Percentiles rank a stretch among this genome's conserved stretches.
Evolutionary conservation across 2,329 filamentous ascomycete species (phyloP).

Genomic region (Periconia digitata): DNA sequence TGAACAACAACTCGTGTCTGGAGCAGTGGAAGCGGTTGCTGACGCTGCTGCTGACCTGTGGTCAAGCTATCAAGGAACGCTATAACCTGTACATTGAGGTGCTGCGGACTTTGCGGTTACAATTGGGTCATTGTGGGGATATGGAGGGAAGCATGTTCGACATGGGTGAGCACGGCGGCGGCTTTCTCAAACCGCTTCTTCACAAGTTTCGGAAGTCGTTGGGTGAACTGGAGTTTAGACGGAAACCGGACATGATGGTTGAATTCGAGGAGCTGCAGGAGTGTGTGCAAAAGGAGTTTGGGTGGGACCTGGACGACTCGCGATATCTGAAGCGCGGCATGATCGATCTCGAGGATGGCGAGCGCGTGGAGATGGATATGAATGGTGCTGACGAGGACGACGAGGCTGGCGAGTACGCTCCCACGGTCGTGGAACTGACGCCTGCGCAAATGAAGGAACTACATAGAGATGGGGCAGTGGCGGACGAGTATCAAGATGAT

Average conservation of each 20-base stretch:
- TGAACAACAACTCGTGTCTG: conserved; percentile 67
- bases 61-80: conserved; percentile 51
- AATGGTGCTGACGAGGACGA: conserved; percentile 60
- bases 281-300: conserved; percentile 56
- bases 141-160: conserved; percentile 65
- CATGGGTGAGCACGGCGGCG: conserved; percentile 54
- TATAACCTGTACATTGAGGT: conserved; percentile 56
- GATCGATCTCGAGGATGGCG: conserved; percentile 64
- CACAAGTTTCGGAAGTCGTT: conserved; percentile 55
- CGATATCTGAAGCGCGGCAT: conserved; percentile 58
- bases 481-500: conserved; percentile 18
- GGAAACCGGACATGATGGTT: conserved; percentile 50
- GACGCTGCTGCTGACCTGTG: conserved; percentile 59
- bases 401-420: conserved; percentile 66
- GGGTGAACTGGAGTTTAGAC: conserved; percentile 48
- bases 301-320: conserved; percentile 59
- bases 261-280: conserved; percentile 59
- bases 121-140: conserved; percentile 59
- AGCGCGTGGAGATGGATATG: conserved; percentile 62
- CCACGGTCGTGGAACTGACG: conserved; percentile 59
- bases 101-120: conserved; percentile 52
- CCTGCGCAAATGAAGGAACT: conserved; percentile 45
- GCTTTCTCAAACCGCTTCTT: conserved; percentile 56
- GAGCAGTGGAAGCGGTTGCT: conserved; percentile 67
- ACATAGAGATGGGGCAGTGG: conserved; percentile 27